phyloP scores from a whole-genome alignment of 768 basidiomycete species.

The Boletus sp. region DNA sequence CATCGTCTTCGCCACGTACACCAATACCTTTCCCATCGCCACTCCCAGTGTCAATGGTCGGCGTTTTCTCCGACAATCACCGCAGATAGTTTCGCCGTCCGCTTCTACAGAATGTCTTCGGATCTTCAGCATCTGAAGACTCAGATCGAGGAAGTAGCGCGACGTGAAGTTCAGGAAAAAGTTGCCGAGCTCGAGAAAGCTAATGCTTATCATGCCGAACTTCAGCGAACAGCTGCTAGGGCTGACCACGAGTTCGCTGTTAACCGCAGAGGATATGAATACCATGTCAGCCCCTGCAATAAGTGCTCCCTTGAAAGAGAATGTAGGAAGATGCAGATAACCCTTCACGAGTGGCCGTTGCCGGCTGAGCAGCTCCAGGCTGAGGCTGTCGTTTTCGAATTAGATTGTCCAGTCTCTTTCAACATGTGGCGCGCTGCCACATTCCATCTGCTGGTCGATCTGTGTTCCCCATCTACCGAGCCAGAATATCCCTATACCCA shows the following conservation, averaged over 20 bases:
- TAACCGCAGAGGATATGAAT: not conserved
- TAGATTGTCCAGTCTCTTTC: conserved; percentile 39
- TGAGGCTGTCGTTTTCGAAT: conserved; percentile 41
- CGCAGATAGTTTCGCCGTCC: conserved; percentile 30
- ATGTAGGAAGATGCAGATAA: not conserved
- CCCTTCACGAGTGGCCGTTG: conserved; percentile 29
- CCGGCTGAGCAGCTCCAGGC: conserved; percentile 26
- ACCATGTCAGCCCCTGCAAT: not conserved
- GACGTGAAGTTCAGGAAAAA: not conserved
- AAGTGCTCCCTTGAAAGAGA: not conserved
- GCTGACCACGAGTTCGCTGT: not conserved
- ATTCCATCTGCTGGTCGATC: conserved; percentile 36
- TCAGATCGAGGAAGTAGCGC: conserved; percentile 23
- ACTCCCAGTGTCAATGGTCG: conserved; percentile 22
- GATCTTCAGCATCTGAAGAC: conserved; percentile 25
- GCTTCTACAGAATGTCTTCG: conserved; percentile 31
- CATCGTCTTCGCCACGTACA: conserved; percentile 26
- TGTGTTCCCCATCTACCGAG: conserved; percentile 24
- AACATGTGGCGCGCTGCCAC: conserved; percentile 45
- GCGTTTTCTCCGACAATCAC: conserved; percentile 28
- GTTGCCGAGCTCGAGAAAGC: not conserved
- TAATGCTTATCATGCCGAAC: not conserved
- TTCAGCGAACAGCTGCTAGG: not conserved
- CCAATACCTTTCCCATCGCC: conserved; percentile 33
- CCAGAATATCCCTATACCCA: conserved; percentile 8